Conservation (phyloP, 2,329 filamentous ascomycete genomes). For the Phyllosticta ampelicida region DNA sequence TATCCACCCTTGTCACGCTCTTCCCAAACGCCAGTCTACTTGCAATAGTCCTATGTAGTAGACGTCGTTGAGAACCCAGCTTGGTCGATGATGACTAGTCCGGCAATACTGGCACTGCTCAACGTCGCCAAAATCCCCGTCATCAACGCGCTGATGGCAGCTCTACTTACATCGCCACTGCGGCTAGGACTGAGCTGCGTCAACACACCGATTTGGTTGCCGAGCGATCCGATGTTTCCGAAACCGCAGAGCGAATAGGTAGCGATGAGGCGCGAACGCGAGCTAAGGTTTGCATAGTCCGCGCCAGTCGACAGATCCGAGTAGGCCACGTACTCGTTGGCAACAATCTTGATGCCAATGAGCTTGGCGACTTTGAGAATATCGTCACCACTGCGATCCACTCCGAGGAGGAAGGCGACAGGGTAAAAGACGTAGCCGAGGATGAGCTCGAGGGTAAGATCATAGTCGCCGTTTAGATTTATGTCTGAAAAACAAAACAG, state of each 20-base stretch:
- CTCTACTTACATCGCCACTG: constrained; percentile 60
- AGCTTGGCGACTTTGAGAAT: constrained; percentile 64
- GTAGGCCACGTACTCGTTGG: constrained; percentile 75
- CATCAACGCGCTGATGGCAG: constrained; percentile 67
- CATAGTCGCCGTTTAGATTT: constrained; percentile 54
- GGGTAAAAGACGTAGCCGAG: constrained; percentile 70
- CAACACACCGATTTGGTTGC: constrained; percentile 82
- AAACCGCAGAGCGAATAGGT: constrained; percentile 70
- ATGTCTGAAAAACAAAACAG: constrained; percentile 38
- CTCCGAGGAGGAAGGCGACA: constrained; percentile 69
- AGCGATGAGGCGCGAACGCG: constrained; percentile 67
- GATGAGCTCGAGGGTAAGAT: constrained; percentile 64
- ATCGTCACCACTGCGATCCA: constrained; percentile 48
- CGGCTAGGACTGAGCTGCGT: constrained; percentile 68
- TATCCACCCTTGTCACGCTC: not conserved
- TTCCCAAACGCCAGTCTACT: not conserved
- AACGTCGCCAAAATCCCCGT: constrained; percentile 71
- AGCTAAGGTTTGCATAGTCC: constrained; percentile 48
- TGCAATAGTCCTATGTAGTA: not conserved
- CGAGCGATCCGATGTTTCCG: constrained; percentile 78
- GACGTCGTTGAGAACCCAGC: constrained; percentile 14
- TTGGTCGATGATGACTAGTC: constrained; percentile 56
- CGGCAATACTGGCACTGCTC: constrained; percentile 66
- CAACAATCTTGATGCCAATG: constrained; percentile 76
- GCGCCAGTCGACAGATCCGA: constrained; percentile 40